Evolutionary conservation across 106 monocot species (phyloP), one percentile per base, ranked within the genome.

Genomic region (Dendrobium catenatum): DNA sequence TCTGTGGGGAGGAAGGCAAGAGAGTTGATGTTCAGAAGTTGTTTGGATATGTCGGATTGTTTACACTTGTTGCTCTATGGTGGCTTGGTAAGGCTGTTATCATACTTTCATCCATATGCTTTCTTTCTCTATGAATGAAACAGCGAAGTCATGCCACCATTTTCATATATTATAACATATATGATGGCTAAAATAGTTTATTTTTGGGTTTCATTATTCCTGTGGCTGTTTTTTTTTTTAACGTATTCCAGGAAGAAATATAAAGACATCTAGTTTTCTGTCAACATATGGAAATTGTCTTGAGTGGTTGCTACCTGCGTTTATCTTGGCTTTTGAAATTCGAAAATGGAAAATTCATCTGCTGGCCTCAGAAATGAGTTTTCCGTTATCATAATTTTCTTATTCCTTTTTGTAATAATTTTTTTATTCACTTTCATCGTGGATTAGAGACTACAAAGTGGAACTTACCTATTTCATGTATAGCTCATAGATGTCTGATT

Each of bases 1-100:
- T 98, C 80, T 80, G 91, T 59, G 98, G 98, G 82, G 93, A 94
- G 83, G 95, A 98, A 81, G 98, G 93, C 20, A 87, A 95, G 88
- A 85, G 85, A 44, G 88, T 86, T 84, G 98, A 98, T 91, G 86
- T 98, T 48, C 98, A 98, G 83, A 98, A 98, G 56, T 86, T 98
- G 64, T 98, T 98, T 89, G 98, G 98, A 88, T 98, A 93, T 87
- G 88, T 98, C 66, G 98, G 98, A 31, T 68, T 98, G 24, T 98
- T 95, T 58, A 93, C 93, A 68, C 90, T 98, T 61, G 80, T 95
- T 81, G 84, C 91, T 41, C 89, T 98, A 68, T 98, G 98, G 98
- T 98, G 98, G 98, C 94, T 95, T 86, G 91, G 98, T 98, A 86
- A 82, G 83, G 33, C 26, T 75, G 37, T 51, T 44, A 17, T 77